These are phyloP conservation scores for Mediolabrus comicus DNA, from an alignment of 108 stramenopile genomes.

Conservation along the genomic window DNA sequence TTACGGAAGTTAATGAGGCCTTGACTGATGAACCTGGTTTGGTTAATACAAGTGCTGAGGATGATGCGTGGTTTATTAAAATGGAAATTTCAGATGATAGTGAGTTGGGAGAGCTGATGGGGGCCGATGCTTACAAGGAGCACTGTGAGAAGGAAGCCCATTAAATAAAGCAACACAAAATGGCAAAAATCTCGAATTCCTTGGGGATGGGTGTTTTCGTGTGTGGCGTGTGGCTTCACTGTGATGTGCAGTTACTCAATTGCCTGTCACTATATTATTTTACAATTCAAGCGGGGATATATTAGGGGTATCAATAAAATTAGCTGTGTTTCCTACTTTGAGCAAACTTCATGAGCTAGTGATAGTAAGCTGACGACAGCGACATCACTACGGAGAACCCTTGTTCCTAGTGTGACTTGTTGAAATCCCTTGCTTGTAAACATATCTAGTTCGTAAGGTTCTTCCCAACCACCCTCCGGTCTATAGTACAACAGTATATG, in stretches of 20 bases:
- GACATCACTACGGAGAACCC: constrained; percentile 89
- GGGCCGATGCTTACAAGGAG: constrained; percentile 52
- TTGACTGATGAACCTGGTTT: constrained; percentile 78
- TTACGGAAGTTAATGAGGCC: constrained; percentile 80
- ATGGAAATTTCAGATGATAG: constrained; percentile 71
- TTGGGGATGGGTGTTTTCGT: too few relatives aligned
- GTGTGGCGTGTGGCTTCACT: too few relatives aligned
- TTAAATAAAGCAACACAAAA: constrained; percentile 11
- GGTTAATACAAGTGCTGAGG: constrained; percentile 87
- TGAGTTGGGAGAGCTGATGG: constrained; percentile 73
- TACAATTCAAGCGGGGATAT: too few relatives aligned
- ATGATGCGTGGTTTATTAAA: constrained; percentile 92
- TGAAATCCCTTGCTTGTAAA: constrained; percentile 75
- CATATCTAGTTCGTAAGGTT: constrained; percentile 80
- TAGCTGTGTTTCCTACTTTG: not conserved
- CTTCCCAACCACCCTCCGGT: constrained; percentile 94
- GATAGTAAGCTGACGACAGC: constrained; percentile 83
- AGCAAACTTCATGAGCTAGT: constrained; percentile 79
- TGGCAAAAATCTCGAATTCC: too few relatives aligned
- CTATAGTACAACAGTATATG: constrained; percentile 18
- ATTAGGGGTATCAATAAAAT: too few relatives aligned
- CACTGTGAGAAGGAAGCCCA: constrained; percentile 50
- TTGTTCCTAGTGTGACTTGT: constrained; percentile 73
- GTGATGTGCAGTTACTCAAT: too few relatives aligned
- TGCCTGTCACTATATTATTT: too few relatives aligned